Percentiles rank a stretch among this genome's conserved stretches.
These are phyloP conservation scores for Neofusicoccum laricinum DNA, from an alignment of 2,329 filamentous ascomycete species.

Conservation along the genomic window DNA sequence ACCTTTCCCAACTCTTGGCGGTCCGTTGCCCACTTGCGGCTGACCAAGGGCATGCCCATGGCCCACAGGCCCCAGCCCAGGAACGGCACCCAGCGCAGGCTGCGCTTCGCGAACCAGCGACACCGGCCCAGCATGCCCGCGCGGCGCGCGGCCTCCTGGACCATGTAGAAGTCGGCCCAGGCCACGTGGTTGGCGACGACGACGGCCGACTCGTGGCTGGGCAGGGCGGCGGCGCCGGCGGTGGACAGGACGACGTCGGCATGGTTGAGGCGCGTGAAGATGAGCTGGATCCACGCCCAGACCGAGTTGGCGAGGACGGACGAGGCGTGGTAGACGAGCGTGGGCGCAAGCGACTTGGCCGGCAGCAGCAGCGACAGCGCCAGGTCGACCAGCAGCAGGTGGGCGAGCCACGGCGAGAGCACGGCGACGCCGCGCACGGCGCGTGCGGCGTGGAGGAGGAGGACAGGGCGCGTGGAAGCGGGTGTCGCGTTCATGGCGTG, in stretches of 20 bases:
- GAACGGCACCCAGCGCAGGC: constrained; percentile 58
- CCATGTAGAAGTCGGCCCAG: constrained; percentile 65
- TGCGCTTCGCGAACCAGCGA: constrained; percentile 61
- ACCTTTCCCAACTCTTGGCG: constrained; percentile 55
- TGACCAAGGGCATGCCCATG: constrained; percentile 64
- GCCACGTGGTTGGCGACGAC: constrained; percentile 60
- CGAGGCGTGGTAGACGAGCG: constrained; percentile 53
- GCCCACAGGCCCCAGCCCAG: constrained; percentile 64
- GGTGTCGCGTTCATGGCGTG: background rate
- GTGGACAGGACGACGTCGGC: constrained; percentile 51
- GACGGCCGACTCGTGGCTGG: constrained; percentile 56
- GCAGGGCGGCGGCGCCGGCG: constrained; percentile 41
- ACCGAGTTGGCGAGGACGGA: constrained; percentile 54
- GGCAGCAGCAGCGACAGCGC: constrained; percentile 36
- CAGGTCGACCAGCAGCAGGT: constrained; percentile 53
- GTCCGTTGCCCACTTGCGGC: constrained; percentile 58
- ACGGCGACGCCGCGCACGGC: constrained; percentile 46
- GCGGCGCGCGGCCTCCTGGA: constrained; percentile 55
- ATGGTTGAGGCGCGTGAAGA: constrained; percentile 55
- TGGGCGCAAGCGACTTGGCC: constrained; percentile 37
- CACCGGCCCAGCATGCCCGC: constrained; percentile 60
- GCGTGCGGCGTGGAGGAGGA: constrained; percentile 18
- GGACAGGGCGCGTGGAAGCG: background rate
- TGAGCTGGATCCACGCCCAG: constrained; percentile 57
- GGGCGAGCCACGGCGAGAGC: constrained; percentile 52